These are phyloP conservation scores for Ramularia collo-cygni DNA, from an alignment of 2,329 filamentous ascomycete genomes.

Conservation along the genomic window DNA sequence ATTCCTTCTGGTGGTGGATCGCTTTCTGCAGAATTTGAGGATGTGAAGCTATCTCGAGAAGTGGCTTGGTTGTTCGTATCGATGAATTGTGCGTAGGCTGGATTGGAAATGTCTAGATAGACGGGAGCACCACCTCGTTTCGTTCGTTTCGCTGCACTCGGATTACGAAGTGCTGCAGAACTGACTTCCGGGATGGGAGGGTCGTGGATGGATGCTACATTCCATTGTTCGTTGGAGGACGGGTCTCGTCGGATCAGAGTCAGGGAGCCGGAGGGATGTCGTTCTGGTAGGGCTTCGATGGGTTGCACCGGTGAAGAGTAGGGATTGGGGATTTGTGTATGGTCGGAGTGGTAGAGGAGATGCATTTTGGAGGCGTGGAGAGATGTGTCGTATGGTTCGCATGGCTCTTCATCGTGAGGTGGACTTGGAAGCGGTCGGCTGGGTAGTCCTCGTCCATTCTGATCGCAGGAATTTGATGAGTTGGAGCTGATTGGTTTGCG, in stretches of 20 bases:
- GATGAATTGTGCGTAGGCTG: slow-evolving; percentile 55
- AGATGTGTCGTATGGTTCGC: slow-evolving; percentile 12
- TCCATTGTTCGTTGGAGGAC: slow-evolving; percentile 44
- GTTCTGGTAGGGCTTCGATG: slow-evolving; percentile 6
- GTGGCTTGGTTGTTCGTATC: slow-evolving; percentile 27
- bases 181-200: slow-evolving; percentile 39
- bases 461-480: slow-evolving; percentile 3
- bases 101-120: slow-evolving; percentile 51
- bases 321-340: slow-evolving; percentile 21
- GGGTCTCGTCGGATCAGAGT: slow-evolving; percentile 48
- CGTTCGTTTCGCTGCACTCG: slow-evolving; percentile 22
- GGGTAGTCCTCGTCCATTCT: too few relatives aligned
- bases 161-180: slow-evolving; percentile 33
- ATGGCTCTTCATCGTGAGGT: slow-evolving; percentile 20
- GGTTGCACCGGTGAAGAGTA: slow-evolving; percentile 12
- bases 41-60: slow-evolving; percentile 23
- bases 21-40: slow-evolving; percentile 17
- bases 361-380: slow-evolving; percentile 20
- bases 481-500: slow-evolving; percentile 21
- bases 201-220: slow-evolving; percentile 44
- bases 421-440: slow-evolving; percentile 22
- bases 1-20: slow-evolving; percentile 27
- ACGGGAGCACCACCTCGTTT: slow-evolving; percentile 37
- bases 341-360: slow-evolving; percentile 16
- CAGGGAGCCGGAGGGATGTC: slow-evolving; percentile 24